These are phyloP conservation scores for Blastocystis sp. DNA, from an alignment of 352 stramenopile genomes.

Conservation along the genomic window DNA sequence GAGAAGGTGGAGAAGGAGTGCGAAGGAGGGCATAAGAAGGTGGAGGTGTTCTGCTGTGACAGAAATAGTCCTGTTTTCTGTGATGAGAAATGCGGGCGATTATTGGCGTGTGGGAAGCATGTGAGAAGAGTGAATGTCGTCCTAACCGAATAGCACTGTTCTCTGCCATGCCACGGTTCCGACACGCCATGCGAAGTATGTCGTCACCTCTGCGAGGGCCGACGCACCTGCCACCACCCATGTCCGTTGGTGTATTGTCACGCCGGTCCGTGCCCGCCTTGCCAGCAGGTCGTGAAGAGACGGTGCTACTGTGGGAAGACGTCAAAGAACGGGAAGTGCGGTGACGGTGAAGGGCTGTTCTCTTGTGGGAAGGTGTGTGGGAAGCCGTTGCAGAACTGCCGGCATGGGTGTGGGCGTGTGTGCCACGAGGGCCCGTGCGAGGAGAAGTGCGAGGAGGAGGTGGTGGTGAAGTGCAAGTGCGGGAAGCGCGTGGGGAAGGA, in stretches of 20 bases:
- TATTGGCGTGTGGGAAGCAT: conserved; percentile 47
- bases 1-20: conserved; percentile 28
- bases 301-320: conserved; percentile 62
- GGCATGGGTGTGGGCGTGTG: neutral
- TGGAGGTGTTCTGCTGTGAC: conserved; percentile 12
- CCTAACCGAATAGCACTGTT: conserved; percentile 13
- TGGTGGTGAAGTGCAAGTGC: conserved; percentile 21
- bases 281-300: conserved; percentile 26
- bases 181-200: conserved; percentile 37
- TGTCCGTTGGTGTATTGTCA: conserved; percentile 55
- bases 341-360: conserved; percentile 30
- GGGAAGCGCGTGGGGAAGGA: neutral
- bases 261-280: conserved; percentile 31
- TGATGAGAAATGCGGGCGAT: neutral
- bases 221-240: conserved; percentile 15
- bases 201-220: conserved; percentile 4
- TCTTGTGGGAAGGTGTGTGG: conserved; percentile 44
- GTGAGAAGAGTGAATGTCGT: neutral
- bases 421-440: conserved; percentile 41
- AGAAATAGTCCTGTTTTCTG: conserved; percentile 9
- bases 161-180: conserved; percentile 2
- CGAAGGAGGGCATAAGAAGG: conserved; percentile 10
- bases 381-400: conserved; percentile 25
- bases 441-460: conserved; percentile 5
- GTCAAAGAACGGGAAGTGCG: conserved; percentile 4